phyloP scores from a whole-genome alignment of 768 basidiomycete species.

The Boletus bicolor region DNA sequence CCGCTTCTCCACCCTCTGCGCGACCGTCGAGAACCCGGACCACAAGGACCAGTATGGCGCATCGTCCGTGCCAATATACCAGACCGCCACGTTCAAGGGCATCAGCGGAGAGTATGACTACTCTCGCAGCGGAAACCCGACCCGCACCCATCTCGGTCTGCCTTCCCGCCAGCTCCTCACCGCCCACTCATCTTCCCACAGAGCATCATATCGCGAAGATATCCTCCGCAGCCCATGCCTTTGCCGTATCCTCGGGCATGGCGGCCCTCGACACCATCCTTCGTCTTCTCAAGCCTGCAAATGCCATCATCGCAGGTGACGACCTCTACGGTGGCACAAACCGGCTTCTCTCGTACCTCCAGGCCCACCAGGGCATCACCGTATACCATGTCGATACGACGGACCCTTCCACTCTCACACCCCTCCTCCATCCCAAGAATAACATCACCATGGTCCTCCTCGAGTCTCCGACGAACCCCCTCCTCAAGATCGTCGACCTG shows the following conservation, averaged over 20 bases:
- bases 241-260: constrained; percentile 96
- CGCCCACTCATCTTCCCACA: constrained; percentile 32
- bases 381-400: constrained; percentile 97
- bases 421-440: constrained; percentile 55
- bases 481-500: constrained; percentile 92
- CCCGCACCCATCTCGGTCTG: constrained; percentile 88
- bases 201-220: constrained; percentile 98
- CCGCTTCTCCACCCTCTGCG: constrained; percentile 87
- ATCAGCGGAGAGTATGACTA: constrained; percentile 89
- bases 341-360: constrained; percentile 86
- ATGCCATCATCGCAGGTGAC: constrained; percentile 93
- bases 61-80: constrained; percentile 95
- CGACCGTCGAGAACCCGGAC: constrained; percentile 86
- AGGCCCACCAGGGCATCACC: constrained; percentile 79
- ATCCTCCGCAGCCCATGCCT: constrained; percentile 86
- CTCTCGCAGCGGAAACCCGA: constrained; percentile 93
- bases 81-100: constrained; percentile 97
- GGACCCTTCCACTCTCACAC: constrained; percentile 56
- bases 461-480: constrained; percentile 95
- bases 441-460: constrained; percentile 94
- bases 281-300: constrained; percentile 91
- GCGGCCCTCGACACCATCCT: constrained; percentile 95
- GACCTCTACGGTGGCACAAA: constrained; percentile 98
- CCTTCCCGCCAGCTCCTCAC: not conserved
- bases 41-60: constrained; percentile 96